Evolutionary conservation across 352 stramenopile genomes (phyloP), one percentile per base, ranked within the genome.

Genomic region (Blastocystis hominis): DNA sequence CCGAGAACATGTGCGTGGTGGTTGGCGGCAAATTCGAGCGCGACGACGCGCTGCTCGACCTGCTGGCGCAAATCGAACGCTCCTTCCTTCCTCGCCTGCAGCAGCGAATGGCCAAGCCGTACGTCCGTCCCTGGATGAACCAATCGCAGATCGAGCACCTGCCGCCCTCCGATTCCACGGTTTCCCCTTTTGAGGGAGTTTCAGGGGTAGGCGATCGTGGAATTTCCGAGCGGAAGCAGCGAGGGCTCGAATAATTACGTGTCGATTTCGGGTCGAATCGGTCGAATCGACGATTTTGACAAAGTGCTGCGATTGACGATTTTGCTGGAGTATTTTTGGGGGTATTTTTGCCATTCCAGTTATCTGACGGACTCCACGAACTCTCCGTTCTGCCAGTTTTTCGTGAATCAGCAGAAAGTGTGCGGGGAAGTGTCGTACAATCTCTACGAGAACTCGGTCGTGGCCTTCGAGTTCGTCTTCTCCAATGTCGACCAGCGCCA

Each of bases 1-100:
- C 90, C 0, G 90, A 91, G 38, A 92, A 92, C 86, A 56, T 88
- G 34, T 86, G 90, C 38, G 38, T 92, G 15, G 54, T 92, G 15
- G 61, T 92, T 6, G 70, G 70, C 15, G 70, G 70, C 36, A 80
- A 66, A 44, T 66, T 42, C 30, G 47, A 80, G 17, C n/a, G 56
- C 0, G 40, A 66, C 20, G 46, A n/a, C 9, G 13, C 2, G 0
- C 20, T 63, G 6, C 54, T 80, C 7, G 10, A 62, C 4, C 6
- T 34, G 24, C 9, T 72, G n/a, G 24, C 40, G 6, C 6, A 20
- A n/a, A 47, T 72, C 62, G 62, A 72, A 34, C 15, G 20, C 10
- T 46, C 34, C 24, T 46, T 72, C 20, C 62, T 62, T 4, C 20
- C 7, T 36, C 15, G 63, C 15, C 42, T 59, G 20, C 9, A 13